Conservation (phyloP, 2,329 filamentous ascomycete genomes). For the Dothidotthia symphoricarpi region DNA sequence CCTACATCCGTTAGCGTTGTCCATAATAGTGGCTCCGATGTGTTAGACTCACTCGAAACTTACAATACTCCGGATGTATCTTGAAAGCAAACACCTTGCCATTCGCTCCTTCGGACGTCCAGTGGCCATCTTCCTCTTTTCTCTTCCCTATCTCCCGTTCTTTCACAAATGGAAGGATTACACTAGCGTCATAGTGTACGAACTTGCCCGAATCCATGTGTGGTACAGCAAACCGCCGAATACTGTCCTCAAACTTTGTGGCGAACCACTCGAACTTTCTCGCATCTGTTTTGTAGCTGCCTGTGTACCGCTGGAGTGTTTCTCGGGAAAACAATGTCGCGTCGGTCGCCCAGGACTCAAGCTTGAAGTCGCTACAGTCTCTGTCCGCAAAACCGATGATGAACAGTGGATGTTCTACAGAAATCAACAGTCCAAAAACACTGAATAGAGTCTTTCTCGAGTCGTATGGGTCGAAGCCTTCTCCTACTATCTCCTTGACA, state of each 20-base stretch:
- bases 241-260: neutral
- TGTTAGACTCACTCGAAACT: neutral
- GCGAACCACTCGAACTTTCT: conserved; percentile 2
- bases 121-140: neutral
- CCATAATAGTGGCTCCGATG: too few species aligned
- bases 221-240: conserved; percentile 5
- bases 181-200: conserved; percentile 1
- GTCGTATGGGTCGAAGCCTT: neutral
- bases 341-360: conserved; percentile 1
- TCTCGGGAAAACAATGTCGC: neutral
- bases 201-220: conserved; percentile 6
- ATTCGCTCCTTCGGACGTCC: conserved; percentile 4
- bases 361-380: conserved; percentile 1
- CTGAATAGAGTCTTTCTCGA: neutral
- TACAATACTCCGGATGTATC: conserved; percentile 4
- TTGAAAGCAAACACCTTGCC: conserved; percentile 6
- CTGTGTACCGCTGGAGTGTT: conserved; percentile 2
- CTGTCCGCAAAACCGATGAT: conserved; percentile 6
- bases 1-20: neutral
- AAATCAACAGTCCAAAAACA: conserved; percentile 4
- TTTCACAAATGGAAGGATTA: conserved; percentile 6
- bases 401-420: conserved; percentile 4
- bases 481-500: conserved; percentile 1
- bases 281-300: neutral
- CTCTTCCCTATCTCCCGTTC: conserved; percentile 6